Conservation (phyloP, 371 early-diverging fungal species). For the Mortierella sp. region DNA sequence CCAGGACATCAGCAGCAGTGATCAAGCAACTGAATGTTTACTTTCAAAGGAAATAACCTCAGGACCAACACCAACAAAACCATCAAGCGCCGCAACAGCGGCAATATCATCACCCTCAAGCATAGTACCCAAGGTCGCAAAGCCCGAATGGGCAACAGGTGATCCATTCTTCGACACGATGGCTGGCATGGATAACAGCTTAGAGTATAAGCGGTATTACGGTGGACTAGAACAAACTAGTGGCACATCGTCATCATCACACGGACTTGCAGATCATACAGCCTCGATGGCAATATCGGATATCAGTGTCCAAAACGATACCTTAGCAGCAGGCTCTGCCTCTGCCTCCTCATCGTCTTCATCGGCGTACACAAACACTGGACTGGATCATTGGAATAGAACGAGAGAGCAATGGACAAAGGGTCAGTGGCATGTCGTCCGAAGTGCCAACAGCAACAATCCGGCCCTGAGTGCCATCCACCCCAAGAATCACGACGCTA, state of each 20-base stretch:
- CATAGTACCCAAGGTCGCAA: not conserved
- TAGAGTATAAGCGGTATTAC: constrained; percentile 18
- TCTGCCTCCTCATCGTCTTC: not conserved
- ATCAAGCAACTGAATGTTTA: no score
- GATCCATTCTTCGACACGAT: constrained; percentile 55
- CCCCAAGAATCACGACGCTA: constrained; percentile 34
- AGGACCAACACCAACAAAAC: no score
- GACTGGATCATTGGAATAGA: constrained; percentile 53
- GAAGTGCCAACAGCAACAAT: constrained; percentile 39
- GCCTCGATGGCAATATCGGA: constrained; percentile 9
- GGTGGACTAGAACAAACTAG: not conserved
- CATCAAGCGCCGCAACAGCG: not conserved
- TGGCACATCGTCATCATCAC: not conserved
- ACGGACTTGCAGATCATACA: not conserved
- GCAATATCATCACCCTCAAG: no score
- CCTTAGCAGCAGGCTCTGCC: not conserved
- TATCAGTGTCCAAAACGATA: not conserved
- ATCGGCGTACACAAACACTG: constrained; percentile 15
- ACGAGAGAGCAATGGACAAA: constrained; percentile 53
- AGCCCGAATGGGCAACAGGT: constrained; percentile 49
- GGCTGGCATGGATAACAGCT: constrained; percentile 55
- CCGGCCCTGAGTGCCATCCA: constrained; percentile 39
- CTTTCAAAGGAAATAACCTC: no score
- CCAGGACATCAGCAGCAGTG: no score
- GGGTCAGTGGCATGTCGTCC: constrained; percentile 45